A percentile compares a stretch with the other conserved stretches of the same genome.
Evolutionary conservation across 257 asterid species (phyloP).

Genomic region (Solanum virginianum): DNA sequence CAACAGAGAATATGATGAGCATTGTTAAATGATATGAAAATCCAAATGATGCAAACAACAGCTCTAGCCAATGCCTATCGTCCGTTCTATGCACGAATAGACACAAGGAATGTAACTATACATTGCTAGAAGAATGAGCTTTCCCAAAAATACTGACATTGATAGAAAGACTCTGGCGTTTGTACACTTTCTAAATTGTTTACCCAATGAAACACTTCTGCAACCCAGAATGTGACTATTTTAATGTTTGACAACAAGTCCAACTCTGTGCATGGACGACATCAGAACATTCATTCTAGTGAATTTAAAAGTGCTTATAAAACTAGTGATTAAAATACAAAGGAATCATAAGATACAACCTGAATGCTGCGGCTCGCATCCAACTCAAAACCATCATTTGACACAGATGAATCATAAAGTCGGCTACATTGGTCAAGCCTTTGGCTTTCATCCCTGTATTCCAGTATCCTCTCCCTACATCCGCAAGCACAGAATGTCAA

Average conservation of each 20-base stretch:
- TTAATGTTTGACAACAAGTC: neutral
- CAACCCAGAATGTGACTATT: neutral
- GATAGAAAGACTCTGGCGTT: neutral
- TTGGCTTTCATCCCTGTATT: constrained; percentile 85
- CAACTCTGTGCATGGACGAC: neutral
- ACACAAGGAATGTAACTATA: neutral
- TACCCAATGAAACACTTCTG: neutral
- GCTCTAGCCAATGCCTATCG: neutral
- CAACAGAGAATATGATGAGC: neutral
- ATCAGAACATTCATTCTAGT: neutral
- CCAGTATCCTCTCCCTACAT: constrained; percentile 75
- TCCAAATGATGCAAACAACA: neutral
- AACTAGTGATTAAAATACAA: neutral
- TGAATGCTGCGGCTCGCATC: constrained; percentile 78
- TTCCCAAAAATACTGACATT: neutral
- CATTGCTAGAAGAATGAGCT: neutral
- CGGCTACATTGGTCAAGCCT: constrained; percentile 84
- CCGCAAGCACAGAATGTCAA: neutral
- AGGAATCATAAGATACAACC: constrained; percentile 20
- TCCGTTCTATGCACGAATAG: neutral
- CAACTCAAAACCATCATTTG: constrained; percentile 71
- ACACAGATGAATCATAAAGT: constrained; percentile 75
- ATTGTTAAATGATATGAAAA: neutral
- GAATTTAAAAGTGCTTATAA: neutral
- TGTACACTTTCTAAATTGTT: neutral